Evolutionary conservation across 2,329 filamentous ascomycete species (phyloP).

Genomic region (Fusarium mangiferae): DNA sequence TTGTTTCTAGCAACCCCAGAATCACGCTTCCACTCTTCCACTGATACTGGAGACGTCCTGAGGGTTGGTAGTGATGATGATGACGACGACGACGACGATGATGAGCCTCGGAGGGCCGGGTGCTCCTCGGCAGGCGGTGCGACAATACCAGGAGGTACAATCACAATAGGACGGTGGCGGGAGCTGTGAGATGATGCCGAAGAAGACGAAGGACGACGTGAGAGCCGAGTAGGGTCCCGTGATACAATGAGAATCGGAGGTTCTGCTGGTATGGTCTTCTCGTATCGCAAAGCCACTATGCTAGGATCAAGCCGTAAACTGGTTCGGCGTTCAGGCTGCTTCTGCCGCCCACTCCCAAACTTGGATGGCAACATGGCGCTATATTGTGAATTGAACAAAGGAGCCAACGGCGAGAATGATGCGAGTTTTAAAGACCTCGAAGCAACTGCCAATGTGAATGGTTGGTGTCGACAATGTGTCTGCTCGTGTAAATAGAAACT

Average conservation of each 20-base stretch:
- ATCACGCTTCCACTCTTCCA: conserved; percentile 63
- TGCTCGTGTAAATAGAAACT: conserved; percentile 12
- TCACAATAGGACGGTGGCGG: conserved; percentile 45
- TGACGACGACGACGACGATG: conserved; percentile 12
- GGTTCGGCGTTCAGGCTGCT: conserved; percentile 48
- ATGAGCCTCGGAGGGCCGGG: conserved; percentile 58
- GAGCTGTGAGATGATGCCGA: conserved; percentile 39
- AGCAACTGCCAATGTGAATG: conserved; percentile 17
- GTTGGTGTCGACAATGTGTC: conserved; percentile 19
- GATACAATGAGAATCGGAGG: conserved; percentile 65
- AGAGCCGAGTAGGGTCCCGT: conserved; percentile 52
- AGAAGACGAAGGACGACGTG: conserved; percentile 40
- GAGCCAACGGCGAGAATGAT: conserved; percentile 12
- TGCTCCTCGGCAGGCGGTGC: conserved; percentile 63
- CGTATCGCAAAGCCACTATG: conserved; percentile 68
- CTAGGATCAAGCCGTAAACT: conserved; percentile 59
- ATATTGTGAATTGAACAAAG: conserved; percentile 20
- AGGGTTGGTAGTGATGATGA: conserved; percentile 33
- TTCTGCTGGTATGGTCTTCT: conserved; percentile 67
- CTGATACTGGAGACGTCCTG: conserved; percentile 38
- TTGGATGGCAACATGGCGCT: conserved; percentile 52
- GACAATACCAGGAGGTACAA: conserved; percentile 46
- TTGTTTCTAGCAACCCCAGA: conserved; percentile 63
- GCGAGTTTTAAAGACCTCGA: neutral
- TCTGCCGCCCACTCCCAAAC: conserved; percentile 57